phyloP scores from a whole-genome alignment of 306 rosid genomes.

The Cicer arietinum region DNA sequence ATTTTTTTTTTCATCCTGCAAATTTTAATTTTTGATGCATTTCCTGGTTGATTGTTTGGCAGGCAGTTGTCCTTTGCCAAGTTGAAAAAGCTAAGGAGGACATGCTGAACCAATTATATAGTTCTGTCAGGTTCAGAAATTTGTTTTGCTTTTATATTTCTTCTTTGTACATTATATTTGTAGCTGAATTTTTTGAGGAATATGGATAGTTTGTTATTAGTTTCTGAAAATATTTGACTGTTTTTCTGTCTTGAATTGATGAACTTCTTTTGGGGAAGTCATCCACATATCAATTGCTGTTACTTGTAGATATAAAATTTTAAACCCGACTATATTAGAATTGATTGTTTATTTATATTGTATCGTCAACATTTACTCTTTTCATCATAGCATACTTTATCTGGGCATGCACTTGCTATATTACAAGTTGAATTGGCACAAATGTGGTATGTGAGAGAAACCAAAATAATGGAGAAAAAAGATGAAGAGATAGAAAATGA shows the following conservation, averaged over 20 bases:
- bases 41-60: conserved; percentile 53
- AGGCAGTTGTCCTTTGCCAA: conserved; percentile 99
- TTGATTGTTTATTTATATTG: not conserved
- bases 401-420: not conserved
- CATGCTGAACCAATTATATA: conserved; percentile 93
- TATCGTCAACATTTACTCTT: not conserved
- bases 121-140: conserved; percentile 78
- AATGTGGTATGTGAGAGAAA: not conserved
- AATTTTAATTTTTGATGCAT: conserved; percentile 39
- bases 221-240: not conserved
- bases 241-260: not conserved
- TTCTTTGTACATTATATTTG: not conserved
- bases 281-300: not conserved
- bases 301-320: not conserved
- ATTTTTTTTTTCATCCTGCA: not conserved
- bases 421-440: not conserved
- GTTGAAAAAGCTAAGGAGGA: conserved; percentile 99
- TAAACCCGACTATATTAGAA: not conserved
- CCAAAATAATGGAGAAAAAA: not conserved
- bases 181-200: not conserved
- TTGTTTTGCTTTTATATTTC: conserved; percentile 33
- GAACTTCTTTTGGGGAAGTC: conserved; percentile 17
- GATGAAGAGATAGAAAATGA: not conserved
- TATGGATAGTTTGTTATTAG: not conserved
- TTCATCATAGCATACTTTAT: not conserved